These are phyloP conservation scores for Polytrichum formosum DNA, from an alignment of 225 moss, liverwort and hornwort genomes.

Conservation along the genomic window DNA sequence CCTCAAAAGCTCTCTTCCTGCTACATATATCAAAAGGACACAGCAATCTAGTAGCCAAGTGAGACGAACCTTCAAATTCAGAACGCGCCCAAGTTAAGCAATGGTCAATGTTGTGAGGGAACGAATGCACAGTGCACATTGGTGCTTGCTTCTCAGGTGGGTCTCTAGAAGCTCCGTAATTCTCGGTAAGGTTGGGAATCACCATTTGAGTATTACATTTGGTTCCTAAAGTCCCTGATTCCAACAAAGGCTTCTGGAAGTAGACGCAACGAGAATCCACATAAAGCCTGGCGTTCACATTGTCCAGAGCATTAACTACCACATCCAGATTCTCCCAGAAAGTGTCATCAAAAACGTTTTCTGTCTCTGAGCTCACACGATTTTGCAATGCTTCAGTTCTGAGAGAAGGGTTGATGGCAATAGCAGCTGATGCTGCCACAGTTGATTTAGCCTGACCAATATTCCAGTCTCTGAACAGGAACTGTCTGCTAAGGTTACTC, in stretches of 20 bases:
- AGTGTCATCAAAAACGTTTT: constrained; percentile 85
- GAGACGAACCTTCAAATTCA: constrained; percentile 70
- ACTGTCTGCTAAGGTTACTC: constrained; percentile 96
- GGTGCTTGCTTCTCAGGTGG: constrained; percentile 97
- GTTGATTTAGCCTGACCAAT: constrained; percentile 96
- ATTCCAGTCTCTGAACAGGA: constrained; percentile 97
- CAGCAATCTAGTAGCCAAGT: too few relatives aligned
- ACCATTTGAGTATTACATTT: constrained; percentile 99
- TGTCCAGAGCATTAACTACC: constrained; percentile 88
- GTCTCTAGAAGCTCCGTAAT: constrained; percentile 95
- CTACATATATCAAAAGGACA: too few relatives aligned
- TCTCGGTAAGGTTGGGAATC: constrained; percentile 89
- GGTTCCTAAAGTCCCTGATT: constrained; percentile 92
- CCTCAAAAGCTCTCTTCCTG: too few relatives aligned
- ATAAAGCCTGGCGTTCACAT: constrained; percentile 90
- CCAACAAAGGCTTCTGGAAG: constrained; percentile 92
- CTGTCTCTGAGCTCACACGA: constrained; percentile 76
- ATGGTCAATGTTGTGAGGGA: constrained; percentile 98
- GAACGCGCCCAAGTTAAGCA: constrained; percentile 99
- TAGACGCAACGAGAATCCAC: constrained; percentile 96
- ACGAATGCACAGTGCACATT: constrained; percentile 97
- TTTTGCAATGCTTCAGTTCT: constrained; percentile 89
- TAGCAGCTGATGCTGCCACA: constrained; percentile 78
- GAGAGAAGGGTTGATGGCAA: constrained; percentile 65
- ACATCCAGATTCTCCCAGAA: constrained; percentile 90